Conservation (phyloP, 2,329 filamentous ascomycete species). For the Verticillium tricorpus region DNA sequence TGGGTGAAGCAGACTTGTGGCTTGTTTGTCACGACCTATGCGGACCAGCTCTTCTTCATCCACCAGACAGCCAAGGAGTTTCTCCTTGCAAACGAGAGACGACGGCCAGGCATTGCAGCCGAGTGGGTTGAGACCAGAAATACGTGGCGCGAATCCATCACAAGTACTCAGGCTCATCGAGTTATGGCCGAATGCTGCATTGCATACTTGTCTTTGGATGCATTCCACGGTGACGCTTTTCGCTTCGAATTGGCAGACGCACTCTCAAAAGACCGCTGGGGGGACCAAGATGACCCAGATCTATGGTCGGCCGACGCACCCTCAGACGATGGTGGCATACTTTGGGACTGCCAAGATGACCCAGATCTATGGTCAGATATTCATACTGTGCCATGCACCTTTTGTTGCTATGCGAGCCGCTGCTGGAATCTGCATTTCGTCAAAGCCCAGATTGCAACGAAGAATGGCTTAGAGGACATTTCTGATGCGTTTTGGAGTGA, state of each 20-base stretch:
- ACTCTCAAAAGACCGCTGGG: too few relatives aligned
- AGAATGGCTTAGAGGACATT: not conserved
- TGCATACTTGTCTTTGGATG: not conserved
- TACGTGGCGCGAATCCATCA: not conserved
- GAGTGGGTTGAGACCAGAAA: not conserved
- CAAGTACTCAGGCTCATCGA: not conserved
- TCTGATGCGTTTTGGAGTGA: not conserved
- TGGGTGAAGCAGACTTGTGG: not conserved
- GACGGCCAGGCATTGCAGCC: not conserved
- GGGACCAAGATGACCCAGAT: too few relatives aligned
- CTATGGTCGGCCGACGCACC: too few relatives aligned
- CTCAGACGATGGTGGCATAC: too few relatives aligned
- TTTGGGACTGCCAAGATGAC: too few relatives aligned
- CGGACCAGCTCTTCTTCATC: not conserved
- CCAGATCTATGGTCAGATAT: not conserved
- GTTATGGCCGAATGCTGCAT: not conserved
- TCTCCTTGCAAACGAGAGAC: not conserved
- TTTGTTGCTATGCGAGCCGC: not conserved
- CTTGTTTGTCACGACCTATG: not conserved
- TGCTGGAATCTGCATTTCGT: not conserved
- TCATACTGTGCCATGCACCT: not conserved
- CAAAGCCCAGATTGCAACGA: not conserved
- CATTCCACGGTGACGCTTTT: not conserved
- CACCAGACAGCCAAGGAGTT: not conserved
- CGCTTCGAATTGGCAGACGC: not conserved